A percentile compares a stretch with the other conserved stretches of the same genome.
These are phyloP conservation scores for Plenodomus lindquistii DNA, from an alignment of 2,329 filamentous ascomycete species.

Conservation along the genomic window DNA sequence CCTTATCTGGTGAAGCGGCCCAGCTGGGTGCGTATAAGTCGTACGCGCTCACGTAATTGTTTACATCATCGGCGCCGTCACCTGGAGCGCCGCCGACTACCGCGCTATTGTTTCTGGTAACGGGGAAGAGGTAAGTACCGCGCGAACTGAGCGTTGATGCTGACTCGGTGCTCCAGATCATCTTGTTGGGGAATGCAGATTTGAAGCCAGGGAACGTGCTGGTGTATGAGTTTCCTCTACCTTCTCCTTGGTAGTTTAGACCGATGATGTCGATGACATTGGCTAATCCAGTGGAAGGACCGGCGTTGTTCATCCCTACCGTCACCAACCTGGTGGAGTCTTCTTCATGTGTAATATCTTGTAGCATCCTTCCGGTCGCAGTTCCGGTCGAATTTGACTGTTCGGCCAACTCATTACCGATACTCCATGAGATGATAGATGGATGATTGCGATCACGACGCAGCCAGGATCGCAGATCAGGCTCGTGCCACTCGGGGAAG, in stretches of 20 bases:
- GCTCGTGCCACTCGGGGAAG: constrained; percentile 59
- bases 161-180: constrained; percentile 41
- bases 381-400: constrained; percentile 45
- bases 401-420: constrained; percentile 60
- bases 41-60: constrained; percentile 53
- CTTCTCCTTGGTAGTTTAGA: constrained; percentile 62
- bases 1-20: constrained; percentile 58
- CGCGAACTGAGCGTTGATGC: constrained; percentile 54
- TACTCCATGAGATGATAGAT: constrained; percentile 57
- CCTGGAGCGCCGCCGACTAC: constrained; percentile 42
- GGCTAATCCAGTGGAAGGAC: constrained; percentile 47
- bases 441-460: constrained; percentile 60
- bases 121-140: constrained; percentile 59
- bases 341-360: constrained; percentile 51
- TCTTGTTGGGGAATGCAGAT: constrained; percentile 51
- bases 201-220: constrained; percentile 54
- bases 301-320: constrained; percentile 53
- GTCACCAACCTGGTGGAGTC: constrained; percentile 54
- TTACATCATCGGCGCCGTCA: constrained; percentile 41
- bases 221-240: constrained; percentile 41
- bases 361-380: constrained; percentile 44
- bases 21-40: constrained; percentile 56
- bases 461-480: constrained; percentile 57
- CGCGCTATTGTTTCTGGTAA: constrained; percentile 46
- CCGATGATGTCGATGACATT: constrained; percentile 53